phyloP scores from a whole-genome alignment of 2,329 filamentous ascomycete species.

The Calonectria montana region DNA sequence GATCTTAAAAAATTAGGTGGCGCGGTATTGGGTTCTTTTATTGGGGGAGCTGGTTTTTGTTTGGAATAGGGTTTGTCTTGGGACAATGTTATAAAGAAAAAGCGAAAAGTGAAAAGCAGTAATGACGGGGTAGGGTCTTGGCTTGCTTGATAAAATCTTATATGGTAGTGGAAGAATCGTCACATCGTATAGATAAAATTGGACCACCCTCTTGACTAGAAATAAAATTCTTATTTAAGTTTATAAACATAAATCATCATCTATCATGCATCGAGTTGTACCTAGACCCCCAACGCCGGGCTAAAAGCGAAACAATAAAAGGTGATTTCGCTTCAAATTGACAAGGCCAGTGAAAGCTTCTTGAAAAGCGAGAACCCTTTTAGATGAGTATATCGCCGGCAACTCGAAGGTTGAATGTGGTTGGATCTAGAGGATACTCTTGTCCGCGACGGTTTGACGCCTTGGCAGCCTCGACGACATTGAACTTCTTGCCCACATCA shows the following conservation, averaged over 20 bases:
- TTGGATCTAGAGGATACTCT: constrained; percentile 36
- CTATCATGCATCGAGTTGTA: constrained; percentile 24
- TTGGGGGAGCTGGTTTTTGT: background rate
- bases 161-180: background rate
- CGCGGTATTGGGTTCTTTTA: background rate
- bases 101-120: constrained; percentile 1
- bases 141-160: background rate
- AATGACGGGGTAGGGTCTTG: background rate
- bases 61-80: background rate
- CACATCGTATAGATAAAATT: background rate
- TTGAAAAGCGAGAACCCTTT: background rate
- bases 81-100: background rate
- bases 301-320: constrained; percentile 32
- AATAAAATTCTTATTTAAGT: background rate
- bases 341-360: background rate
- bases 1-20: constrained; percentile 3
- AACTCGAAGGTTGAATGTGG: constrained; percentile 40
- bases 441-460: constrained; percentile 34
- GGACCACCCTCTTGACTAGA: background rate
- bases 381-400: constrained; percentile 49
- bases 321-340: background rate
- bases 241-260: constrained; percentile 16
- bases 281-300: constrained; percentile 42
- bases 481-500: constrained; percentile 81
- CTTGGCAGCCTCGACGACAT: constrained; percentile 62